Base-by-base conservation (phyloP, 2,329 filamentous ascomycete genomes). In the Corniculantispora saksenae region DNA sequence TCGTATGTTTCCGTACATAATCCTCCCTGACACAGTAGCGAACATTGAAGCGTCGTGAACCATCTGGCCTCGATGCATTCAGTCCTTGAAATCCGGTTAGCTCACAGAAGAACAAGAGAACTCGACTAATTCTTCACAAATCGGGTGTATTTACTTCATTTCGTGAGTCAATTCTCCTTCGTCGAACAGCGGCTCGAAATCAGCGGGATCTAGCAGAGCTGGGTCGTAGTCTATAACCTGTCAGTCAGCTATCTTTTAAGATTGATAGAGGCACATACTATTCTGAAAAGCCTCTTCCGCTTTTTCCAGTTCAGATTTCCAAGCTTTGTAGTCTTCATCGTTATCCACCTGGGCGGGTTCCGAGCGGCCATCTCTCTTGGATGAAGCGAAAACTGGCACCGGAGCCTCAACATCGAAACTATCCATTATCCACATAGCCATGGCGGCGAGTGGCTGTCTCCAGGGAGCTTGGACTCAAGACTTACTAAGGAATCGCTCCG, bases 401-500 rank as follows among this genome's bases (percentile, higher is more conserved):
- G 54, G 54, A 47, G 12, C 12, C 1, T 21, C 55, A 21, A 8
- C 40, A 27, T 19, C 55, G 21, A 21, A 58, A 10, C 13, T 15
- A 17, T 47, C 23, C 55, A 58, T 58, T 9, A 47, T n/a, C 54
- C 54, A 57, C 54, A 57, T 45, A 19, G 35, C 54, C 15, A 45
- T 57, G 10, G 54, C 55, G 23, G 55, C 38, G 3, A 58, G 6
- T 1, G n/a, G n/a, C n/a, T n/a, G n/a, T n/a, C n/a, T n/a, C n/a
- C n/a, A n/a, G n/a, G n/a, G n/a, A n/a, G n/a, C n/a, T n/a, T n/a
- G n/a, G n/a, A n/a, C n/a, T n/a, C n/a, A n/a, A n/a, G n/a, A n/a
- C n/a, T n/a, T n/a, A n/a, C n/a, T n/a, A n/a, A n/a, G n/a, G n/a
- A n/a, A n/a, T n/a, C n/a, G n/a, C n/a, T n/a, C n/a, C n/a, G n/a